phyloP scores from a whole-genome alignment of 2,329 filamentous ascomycete genomes.

The Fonsecaea nubica region DNA sequence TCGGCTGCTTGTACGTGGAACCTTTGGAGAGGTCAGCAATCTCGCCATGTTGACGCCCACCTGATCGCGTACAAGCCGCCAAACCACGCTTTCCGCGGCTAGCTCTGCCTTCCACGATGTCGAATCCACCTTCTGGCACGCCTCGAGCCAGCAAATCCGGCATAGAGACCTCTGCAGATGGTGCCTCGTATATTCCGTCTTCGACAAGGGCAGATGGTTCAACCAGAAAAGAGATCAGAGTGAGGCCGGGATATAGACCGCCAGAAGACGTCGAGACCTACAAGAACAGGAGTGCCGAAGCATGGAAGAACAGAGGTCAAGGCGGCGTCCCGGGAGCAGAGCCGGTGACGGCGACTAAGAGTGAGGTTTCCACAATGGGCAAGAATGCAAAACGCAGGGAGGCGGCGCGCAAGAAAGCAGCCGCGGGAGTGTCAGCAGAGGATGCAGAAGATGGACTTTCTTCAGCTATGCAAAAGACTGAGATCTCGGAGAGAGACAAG shows the following conservation, averaged over 20 bases:
- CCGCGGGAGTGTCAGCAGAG: constrained; percentile 48
- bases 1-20: not conserved
- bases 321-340: constrained; percentile 78
- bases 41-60: constrained; percentile 1
- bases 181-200: constrained; percentile 86
- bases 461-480: constrained; percentile 36
- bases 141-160: constrained; percentile 57
- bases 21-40: not conserved
- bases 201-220: constrained; percentile 87
- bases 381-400: constrained; percentile 87
- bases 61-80: not conserved
- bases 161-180: constrained; percentile 79
- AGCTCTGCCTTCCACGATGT: not conserved
- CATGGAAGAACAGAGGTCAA: constrained; percentile 76
- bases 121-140: constrained; percentile 17
- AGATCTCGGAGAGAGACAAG: constrained; percentile 32
- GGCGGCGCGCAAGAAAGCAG: constrained; percentile 63
- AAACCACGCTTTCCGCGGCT: not conserved
- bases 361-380: constrained; percentile 65
- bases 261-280: constrained; percentile 96
- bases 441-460: constrained; percentile 48
- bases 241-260: constrained; percentile 89
- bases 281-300: constrained; percentile 87
- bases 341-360: constrained; percentile 55
- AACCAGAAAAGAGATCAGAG: constrained; percentile 91